phyloP scores from a whole-genome alignment of 1,284 basidiomycete species.

The Sanghuangporus weigelae region DNA sequence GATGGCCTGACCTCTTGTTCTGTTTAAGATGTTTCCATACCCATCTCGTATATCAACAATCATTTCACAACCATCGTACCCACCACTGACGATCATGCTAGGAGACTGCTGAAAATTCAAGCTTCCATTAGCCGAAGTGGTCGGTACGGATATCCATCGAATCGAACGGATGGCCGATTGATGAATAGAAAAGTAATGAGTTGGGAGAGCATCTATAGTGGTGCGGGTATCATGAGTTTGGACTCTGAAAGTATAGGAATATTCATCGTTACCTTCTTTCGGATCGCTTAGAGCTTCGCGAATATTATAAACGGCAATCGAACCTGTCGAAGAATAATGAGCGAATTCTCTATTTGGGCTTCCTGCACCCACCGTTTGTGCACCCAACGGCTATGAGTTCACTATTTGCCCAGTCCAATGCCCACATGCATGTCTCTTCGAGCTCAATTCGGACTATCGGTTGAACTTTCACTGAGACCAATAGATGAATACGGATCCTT shows the following conservation, averaged over 20 bases:
- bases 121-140: conserved; percentile 41
- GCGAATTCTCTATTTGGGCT: conserved; percentile 1
- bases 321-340: conserved; percentile 40
- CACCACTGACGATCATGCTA: conserved; percentile 65
- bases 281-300: conserved; percentile 22
- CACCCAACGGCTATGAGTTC: conserved; percentile 74
- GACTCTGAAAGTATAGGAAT: too few species aligned
- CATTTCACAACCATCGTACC: conserved; percentile 72
- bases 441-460: conserved; percentile 68
- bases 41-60: conserved; percentile 71
- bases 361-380: conserved; percentile 60
- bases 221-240: conserved; percentile 19
- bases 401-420: conserved; percentile 85
- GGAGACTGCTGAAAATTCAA: conserved; percentile 51
- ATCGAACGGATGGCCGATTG: conserved; percentile 75
- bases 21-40: conserved; percentile 57
- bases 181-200: conserved; percentile 66
- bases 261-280: too few species aligned
- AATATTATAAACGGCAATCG: conserved; percentile 71
- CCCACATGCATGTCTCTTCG: conserved; percentile 66
- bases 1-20: conserved; percentile 56
- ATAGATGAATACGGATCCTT: not conserved
- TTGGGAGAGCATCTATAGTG: conserved; percentile 50
- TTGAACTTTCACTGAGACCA: conserved; percentile 47
- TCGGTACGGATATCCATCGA: conserved; percentile 66